Percentiles rank a stretch among this genome's conserved stretches.
These are phyloP conservation scores for Mycena galopus DNA, from an alignment of 768 basidiomycete species.

Conservation along the genomic window DNA sequence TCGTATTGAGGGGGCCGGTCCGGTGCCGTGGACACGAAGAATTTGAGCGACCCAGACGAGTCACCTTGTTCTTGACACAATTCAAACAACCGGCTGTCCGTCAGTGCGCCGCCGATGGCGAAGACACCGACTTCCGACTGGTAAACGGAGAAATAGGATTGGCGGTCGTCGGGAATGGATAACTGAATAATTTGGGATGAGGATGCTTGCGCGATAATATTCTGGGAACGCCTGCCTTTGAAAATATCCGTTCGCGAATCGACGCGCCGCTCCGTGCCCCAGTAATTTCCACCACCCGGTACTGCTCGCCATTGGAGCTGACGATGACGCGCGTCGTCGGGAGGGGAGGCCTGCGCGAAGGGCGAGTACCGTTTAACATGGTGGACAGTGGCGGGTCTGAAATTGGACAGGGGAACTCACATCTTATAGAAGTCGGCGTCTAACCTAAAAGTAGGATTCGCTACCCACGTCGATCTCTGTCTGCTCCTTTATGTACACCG, in stretches of 20 bases:
- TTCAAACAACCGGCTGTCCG: slow-evolving; percentile 54
- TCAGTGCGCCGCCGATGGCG: slow-evolving; percentile 56
- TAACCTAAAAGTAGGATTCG: neutral
- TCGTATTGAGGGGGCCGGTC: slow-evolving; percentile 52
- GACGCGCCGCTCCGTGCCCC: slow-evolving; percentile 59
- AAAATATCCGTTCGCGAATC: slow-evolving; percentile 60
- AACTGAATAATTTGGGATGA: slow-evolving; percentile 45
- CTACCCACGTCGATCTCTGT: slow-evolving; percentile 19
- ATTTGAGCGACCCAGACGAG: slow-evolving; percentile 62
- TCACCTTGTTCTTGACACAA: slow-evolving; percentile 61
- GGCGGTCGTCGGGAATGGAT: slow-evolving; percentile 57
- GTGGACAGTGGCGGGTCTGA: neutral
- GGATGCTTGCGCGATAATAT: neutral
- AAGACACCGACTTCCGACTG: slow-evolving; percentile 63
- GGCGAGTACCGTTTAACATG: slow-evolving; percentile 19
- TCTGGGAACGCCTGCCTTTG: slow-evolving; percentile 51
- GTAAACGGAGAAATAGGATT: slow-evolving; percentile 57
- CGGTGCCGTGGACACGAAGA: slow-evolving; percentile 62
- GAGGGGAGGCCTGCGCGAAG: slow-evolving; percentile 42
- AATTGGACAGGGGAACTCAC: slow-evolving; percentile 11
- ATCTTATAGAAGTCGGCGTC: slow-evolving; percentile 16
- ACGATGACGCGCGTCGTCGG: slow-evolving; percentile 59
- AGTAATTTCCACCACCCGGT: slow-evolving; percentile 62
- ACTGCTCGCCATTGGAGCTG: slow-evolving; percentile 64
- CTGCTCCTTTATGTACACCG: slow-evolving; percentile 29